These are phyloP conservation scores for Aureobasidium sp. DNA, from an alignment of 2,329 filamentous ascomycete species.

Conservation along the genomic window DNA sequence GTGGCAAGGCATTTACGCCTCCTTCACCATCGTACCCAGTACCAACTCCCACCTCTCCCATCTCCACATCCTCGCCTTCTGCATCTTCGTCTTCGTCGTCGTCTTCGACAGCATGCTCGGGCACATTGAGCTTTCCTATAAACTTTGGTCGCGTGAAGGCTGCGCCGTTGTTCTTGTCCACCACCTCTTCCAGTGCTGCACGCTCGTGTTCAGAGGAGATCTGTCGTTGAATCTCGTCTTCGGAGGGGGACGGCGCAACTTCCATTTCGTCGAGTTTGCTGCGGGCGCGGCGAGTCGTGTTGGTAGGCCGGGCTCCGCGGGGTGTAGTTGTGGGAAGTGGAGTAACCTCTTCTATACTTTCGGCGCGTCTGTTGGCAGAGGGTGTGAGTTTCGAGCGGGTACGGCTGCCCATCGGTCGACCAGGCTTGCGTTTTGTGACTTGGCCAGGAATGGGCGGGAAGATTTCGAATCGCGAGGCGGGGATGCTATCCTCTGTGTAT, in stretches of 20 bases:
- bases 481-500: conserved; percentile 41
- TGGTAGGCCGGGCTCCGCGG: conserved; percentile 12
- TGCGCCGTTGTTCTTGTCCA: background rate
- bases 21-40: conserved; percentile 21
- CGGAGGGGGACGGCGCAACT: conserved; percentile 22
- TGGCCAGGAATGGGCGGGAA: conserved; percentile 61
- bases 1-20: background rate
- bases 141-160: conserved; percentile 17
- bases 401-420: conserved; percentile 23
- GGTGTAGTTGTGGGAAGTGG: conserved; percentile 20
- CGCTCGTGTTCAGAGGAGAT: conserved; percentile 4
- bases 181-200: background rate
- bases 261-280: conserved; percentile 38
- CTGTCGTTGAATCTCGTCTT: conserved; percentile 7
- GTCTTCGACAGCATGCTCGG: conserved; percentile 18
- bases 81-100: conserved; percentile 26
- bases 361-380: background rate
- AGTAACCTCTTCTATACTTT: conserved; percentile 18
- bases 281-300: conserved; percentile 31
- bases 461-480: conserved; percentile 66
- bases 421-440: conserved; percentile 27
- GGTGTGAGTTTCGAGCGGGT: conserved; percentile 20
- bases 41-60: conserved; percentile 23
- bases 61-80: conserved; percentile 24
- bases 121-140: conserved; percentile 3